Conservation (phyloP, 2,329 filamentous ascomycete genomes). For the Oidium heveae region DNA sequence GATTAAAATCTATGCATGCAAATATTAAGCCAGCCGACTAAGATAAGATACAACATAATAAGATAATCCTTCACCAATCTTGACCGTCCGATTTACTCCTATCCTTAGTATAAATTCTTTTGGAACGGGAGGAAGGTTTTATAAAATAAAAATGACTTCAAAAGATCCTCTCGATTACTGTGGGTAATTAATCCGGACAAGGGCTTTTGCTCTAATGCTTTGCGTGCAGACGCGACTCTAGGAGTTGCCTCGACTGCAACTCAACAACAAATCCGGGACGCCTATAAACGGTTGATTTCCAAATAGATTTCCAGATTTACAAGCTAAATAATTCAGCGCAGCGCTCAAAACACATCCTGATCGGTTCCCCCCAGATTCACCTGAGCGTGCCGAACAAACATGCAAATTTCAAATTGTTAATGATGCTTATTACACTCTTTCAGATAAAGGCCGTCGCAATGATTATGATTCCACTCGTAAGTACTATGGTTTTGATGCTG, state of each 20-base stretch:
- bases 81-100: no score
- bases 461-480: conserved; percentile 61
- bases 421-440: conserved; percentile 81
- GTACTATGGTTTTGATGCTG: conserved; percentile 24
- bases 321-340: conserved; percentile 25
- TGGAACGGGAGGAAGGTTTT: no score
- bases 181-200: conserved; percentile 10
- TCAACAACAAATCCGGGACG: conserved; percentile 66
- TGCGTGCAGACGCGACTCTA: conserved; percentile 39
- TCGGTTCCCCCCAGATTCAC: conserved; percentile 59
- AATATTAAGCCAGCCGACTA: no score
- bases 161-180: conserved; percentile 11
- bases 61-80: no score
- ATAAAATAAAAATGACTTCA: no score
- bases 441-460: conserved; percentile 46
- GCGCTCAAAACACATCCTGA: conserved; percentile 87
- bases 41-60: no score
- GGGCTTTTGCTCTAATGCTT: conserved; percentile 2
- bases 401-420: conserved; percentile 79
- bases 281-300: conserved; percentile 54
- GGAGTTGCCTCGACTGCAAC: conserved; percentile 49
- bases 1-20: no score
- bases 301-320: neutral
- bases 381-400: conserved; percentile 59
- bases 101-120: no score